These are phyloP conservation scores for Lophium mytilinum DNA, from an alignment of 495 filamentous ascomycete species.

Conservation along the genomic window DNA sequence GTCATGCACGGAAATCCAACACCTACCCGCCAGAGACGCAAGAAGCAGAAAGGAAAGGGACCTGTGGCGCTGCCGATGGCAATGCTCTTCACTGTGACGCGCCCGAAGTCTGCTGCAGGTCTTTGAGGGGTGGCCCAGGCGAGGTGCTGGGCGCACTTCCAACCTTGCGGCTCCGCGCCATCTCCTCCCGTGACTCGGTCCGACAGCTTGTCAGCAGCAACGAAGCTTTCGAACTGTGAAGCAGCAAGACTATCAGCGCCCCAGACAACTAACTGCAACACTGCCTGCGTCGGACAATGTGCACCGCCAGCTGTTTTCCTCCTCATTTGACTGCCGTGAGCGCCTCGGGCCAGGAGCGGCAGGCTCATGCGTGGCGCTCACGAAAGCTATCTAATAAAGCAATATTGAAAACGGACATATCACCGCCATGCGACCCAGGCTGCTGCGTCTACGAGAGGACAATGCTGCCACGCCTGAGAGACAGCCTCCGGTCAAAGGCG, in stretches of 20 bases:
- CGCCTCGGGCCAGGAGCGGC: neutral
- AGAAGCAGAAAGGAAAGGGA: constrained; percentile 4
- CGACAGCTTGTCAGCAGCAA: neutral
- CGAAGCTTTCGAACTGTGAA: too few relatives aligned
- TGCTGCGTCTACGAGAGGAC: neutral
- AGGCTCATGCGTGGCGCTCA: constrained; percentile 1
- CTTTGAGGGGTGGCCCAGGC: constrained; percentile 1
- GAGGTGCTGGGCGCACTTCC: constrained; percentile 6
- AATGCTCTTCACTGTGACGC: neutral
- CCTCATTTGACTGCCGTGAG: neutral
- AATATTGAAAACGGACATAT: neutral
- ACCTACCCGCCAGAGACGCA: constrained; percentile 4
- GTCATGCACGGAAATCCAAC: constrained; percentile 2
- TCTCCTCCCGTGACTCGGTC: neutral
- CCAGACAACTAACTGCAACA: neutral
- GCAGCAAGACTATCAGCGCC: neutral
- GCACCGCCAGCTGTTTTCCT: neutral
- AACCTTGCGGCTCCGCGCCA: neutral
- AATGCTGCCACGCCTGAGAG: neutral
- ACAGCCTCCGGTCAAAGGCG: neutral
- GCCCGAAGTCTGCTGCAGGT: neutral
- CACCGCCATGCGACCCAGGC: neutral
- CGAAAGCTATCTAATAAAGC: constrained; percentile 13
- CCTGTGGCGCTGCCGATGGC: constrained; percentile 4
- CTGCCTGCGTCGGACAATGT: neutral